Base-by-base conservation (phyloP, 2,329 filamentous ascomycete genomes). In the Dothistroma pini region DNA sequence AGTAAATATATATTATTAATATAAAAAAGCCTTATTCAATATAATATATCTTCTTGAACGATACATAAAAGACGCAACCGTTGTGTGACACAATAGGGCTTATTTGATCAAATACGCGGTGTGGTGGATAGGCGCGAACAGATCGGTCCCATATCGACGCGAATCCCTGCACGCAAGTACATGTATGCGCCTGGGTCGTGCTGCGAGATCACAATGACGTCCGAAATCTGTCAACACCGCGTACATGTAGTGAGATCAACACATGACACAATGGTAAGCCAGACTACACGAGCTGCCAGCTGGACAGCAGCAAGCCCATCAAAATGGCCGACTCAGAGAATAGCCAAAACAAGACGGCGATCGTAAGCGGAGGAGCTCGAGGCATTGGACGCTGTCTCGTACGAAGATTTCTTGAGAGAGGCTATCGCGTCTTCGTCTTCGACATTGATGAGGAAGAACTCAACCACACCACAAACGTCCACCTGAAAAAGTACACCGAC, bases 371-470 rank as follows among this genome's bases (percentile, higher is more conserved):
- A 54, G 73, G 71, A n/a, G 71, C 69, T 1, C 65, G 71, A 34
- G 73, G 73, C 54, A 75, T 75, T 38, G 74, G 74, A 31, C 68
- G 74, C 32, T 72, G 71, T 52, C 64, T 75, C 8, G 68, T 68
- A 1, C 69, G 71, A 14, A 69, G 73, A 9, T 75, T 79, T 32
- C 72, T 78, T 25, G 65, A 70, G 44, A 62, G 62, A 19, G 74
- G 74, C 57, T 74, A 77, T 67, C 70, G 72, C 22, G 75, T 78
- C 61, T 76, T 74, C 56, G 67, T 77, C n/a, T 62, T 78, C 34
- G 76, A 78, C 66, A 74, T 72, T 52, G 72, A 77, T 63, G 64
- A 70, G 53, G 58, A 64, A 3, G 76, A 78, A 63, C 72, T 78
- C 47, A 61, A 69, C 16, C 71, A 78, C 66, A 75, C 73, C 3